Base-by-base conservation (phyloP, 345 rosid species). In the Stellera chamaejasme region DNA sequence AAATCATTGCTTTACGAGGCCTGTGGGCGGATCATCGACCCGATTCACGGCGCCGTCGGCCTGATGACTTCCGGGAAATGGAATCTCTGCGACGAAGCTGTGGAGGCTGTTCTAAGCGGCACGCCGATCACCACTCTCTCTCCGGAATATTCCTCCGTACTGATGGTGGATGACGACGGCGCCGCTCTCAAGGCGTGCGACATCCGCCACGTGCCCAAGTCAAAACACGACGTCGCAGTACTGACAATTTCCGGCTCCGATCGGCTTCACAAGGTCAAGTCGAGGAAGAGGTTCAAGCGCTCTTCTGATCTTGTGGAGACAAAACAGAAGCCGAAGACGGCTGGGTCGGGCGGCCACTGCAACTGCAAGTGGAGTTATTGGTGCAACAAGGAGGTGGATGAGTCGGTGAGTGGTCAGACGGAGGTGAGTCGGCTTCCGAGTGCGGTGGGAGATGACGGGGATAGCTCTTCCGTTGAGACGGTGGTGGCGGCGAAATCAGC, bases 21-120 rank as follows among this genome's bases (percentile, higher is more conserved):
- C 0, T 82, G 88, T 15, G 88, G 85, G 3, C 69, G 88, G 60
- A 74, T 82, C 14, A 72, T 82, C 39, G 60, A 79, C 61, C 88
- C 84, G 28, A 67, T 77, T 56, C 57, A 75, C 8, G 88, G 88
- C 10, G 70, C 83, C 23, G 64, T 68, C 26, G 88, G 88, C 42
- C 53, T 82, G 71, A 26, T 77, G 53, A 66, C 71, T 66, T 69
- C 82, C 14, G 81, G 82, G 10, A 67, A 75, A 58, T 82, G 88
- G 88, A 75, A 73, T n/a, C 82, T 75, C 13, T 82, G 88, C 58
- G 74, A 79, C 54, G 74, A 75, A 11, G 88, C 88, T 10, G 85
- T 82, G 1, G 85, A 79, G 43, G 67, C 85, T 6, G 83, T 82
- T 39, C 69, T 82, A 1, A 70, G 56, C 12, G 88, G 85, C 15